phyloP scores from a whole-genome alignment of 352 stramenopile species.

The Ophiocytium majus region DNA sequence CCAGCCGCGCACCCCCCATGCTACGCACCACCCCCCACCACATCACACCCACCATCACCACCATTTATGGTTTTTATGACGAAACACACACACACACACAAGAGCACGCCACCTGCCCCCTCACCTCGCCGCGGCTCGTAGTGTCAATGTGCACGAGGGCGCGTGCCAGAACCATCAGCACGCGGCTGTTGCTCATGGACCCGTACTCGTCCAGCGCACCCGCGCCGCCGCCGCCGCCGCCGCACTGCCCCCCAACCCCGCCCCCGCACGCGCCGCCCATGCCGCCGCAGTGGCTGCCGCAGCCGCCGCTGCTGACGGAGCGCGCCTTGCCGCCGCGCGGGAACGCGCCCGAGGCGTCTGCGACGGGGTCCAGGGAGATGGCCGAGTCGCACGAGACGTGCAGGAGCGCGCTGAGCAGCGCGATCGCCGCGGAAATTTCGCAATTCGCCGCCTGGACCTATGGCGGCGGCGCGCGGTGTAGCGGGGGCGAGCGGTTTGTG shows the following conservation, averaged over 20 bases:
- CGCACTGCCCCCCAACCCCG: background rate
- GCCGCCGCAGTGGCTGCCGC: background rate
- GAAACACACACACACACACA: too few relatives aligned
- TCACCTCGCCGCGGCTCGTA: slow-evolving; percentile 18
- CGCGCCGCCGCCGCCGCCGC: too few relatives aligned
- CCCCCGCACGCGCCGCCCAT: background rate
- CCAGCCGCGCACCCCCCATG: too few relatives aligned
- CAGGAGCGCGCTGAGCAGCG: slow-evolving; percentile 1
- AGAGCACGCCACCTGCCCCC: too few relatives aligned
- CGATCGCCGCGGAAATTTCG: background rate
- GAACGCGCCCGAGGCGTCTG: background rate
- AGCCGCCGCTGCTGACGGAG: background rate
- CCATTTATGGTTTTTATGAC: too few relatives aligned
- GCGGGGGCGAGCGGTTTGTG: too few relatives aligned
- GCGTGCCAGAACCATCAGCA: background rate
- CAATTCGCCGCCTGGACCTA: slow-evolving; percentile 10
- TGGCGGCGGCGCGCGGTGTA: background rate
- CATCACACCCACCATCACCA: too few relatives aligned
- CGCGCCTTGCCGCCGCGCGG: background rate
- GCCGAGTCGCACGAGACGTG: background rate
- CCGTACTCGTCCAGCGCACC: background rate
- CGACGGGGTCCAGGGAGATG: background rate
- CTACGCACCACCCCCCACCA: too few relatives aligned
- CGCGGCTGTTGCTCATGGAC: background rate
- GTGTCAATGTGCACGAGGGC: slow-evolving; percentile 11